A percentile compares a stretch with the other conserved stretches of the same genome.
Conservation (phyloP, 2,329 filamentous ascomycete species). For the Whalleya microplaca region DNA sequence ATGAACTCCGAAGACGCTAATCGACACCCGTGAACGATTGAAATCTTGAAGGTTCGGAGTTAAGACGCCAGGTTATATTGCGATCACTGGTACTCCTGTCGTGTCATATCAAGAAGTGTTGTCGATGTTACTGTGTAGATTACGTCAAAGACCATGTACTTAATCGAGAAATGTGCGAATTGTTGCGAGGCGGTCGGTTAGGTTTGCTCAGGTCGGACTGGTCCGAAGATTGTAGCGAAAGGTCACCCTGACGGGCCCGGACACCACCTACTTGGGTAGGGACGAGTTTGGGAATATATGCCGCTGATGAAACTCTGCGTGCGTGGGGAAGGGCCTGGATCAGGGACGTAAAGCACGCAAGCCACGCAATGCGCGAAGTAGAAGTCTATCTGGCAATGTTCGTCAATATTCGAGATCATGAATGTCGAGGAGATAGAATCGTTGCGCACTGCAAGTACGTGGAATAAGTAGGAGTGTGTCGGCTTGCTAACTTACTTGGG, state of each 20-base stretch:
- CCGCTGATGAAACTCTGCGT: conserved; percentile 6
- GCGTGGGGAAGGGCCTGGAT: conserved; percentile 11
- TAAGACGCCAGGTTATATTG: conserved; percentile 8
- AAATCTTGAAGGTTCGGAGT: conserved; percentile 4
- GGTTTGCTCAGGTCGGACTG: conserved; percentile 2
- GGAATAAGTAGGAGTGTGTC: neutral
- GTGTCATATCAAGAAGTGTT: conserved; percentile 22
- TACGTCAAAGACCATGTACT: neutral
- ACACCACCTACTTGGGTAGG: conserved; percentile 1
- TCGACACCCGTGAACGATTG: conserved; percentile 13
- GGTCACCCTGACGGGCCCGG: conserved; percentile 6
- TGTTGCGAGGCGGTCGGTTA: conserved; percentile 7
- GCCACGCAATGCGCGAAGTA: conserved; percentile 5
- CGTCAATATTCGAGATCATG: neutral
- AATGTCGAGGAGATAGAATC: neutral
- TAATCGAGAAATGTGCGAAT: conserved; percentile 5
- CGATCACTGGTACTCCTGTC: conserved; percentile 19
- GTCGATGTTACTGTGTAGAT: conserved; percentile 1
- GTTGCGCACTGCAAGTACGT: neutral
- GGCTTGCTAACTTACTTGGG: conserved; percentile 15
- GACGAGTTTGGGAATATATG: neutral
- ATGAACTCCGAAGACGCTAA: conserved; percentile 4
- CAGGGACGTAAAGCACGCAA: too few species aligned
- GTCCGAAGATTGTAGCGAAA: conserved; percentile 7
- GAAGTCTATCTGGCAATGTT: conserved; percentile 2